Evolutionary conservation across 2,329 filamentous ascomycete species (phyloP).

Genomic region (Exophiala aquamarina): DNA sequence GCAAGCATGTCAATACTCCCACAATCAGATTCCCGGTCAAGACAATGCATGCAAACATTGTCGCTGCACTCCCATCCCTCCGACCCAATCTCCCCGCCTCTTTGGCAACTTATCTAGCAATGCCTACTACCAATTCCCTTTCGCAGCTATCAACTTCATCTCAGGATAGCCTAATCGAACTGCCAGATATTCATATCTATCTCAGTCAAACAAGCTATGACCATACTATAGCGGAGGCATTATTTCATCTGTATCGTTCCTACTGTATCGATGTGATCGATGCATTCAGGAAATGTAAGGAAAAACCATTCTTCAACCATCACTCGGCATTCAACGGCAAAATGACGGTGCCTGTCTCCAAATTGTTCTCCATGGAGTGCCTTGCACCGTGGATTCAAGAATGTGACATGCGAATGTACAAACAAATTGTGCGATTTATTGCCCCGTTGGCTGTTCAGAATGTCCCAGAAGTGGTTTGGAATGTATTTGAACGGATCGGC

Average conservation of each 20-base stretch:
- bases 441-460: slow-evolving; percentile 87
- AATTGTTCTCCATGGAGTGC: slow-evolving; percentile 77
- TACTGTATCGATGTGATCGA: slow-evolving; percentile 96
- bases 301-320: slow-evolving; percentile 93
- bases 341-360: slow-evolving; percentile 93
- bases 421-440: slow-evolving; percentile 93
- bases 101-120: slow-evolving; percentile 47
- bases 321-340: slow-evolving; percentile 96
- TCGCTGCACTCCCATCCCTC: slow-evolving; percentile 29
- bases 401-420: slow-evolving; percentile 93
- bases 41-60: slow-evolving; percentile 18
- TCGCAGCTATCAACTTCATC: slow-evolving; percentile 56
- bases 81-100: slow-evolving; percentile 31
- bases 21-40: slow-evolving; percentile 23
- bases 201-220: slow-evolving; percentile 69
- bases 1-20: slow-evolving; percentile 27
- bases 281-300: slow-evolving; percentile 91
- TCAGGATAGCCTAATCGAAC: slow-evolving; percentile 68
- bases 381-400: slow-evolving; percentile 92
- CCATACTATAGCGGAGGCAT: slow-evolving; percentile 77
- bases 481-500: slow-evolving; percentile 83
- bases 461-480: slow-evolving; percentile 81
- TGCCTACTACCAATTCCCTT: slow-evolving; percentile 26
- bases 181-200: slow-evolving; percentile 85
- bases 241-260: slow-evolving; percentile 85